These are phyloP conservation scores for Didymella pinodella DNA, from an alignment of 2,329 filamentous ascomycete genomes.

Conservation along the genomic window DNA sequence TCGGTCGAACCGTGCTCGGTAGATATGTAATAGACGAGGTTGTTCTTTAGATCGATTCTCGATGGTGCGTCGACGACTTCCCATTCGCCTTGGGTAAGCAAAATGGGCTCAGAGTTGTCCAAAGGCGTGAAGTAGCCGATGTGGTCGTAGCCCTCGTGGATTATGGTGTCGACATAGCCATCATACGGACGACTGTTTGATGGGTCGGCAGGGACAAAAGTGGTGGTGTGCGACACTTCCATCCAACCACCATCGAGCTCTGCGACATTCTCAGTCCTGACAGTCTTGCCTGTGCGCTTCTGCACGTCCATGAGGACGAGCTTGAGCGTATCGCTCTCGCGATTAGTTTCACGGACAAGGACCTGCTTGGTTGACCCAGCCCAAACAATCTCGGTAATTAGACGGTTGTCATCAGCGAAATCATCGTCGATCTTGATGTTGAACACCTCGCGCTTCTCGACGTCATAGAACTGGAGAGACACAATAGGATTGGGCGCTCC, in stretches of 20 bases:
- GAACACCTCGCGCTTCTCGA: slow-evolving; percentile 79
- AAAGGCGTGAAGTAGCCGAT: slow-evolving; percentile 91
- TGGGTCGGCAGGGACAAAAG: slow-evolving; percentile 84
- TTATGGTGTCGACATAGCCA: slow-evolving; percentile 91
- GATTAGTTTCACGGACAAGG: slow-evolving; percentile 89
- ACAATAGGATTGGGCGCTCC: slow-evolving; percentile 93
- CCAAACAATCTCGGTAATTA: slow-evolving; percentile 95
- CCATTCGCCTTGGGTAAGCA: slow-evolving; percentile 90
- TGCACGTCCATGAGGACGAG: slow-evolving; percentile 84
- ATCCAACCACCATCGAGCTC: slow-evolving; percentile 97
- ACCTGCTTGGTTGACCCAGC: slow-evolving; percentile 76
- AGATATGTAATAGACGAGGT: slow-evolving; percentile 88
- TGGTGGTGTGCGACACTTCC: slow-evolving; percentile 87
- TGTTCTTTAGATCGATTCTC: slow-evolving; percentile 82
- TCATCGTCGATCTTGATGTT: slow-evolving; percentile 77
- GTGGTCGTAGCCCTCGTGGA: slow-evolving; percentile 87
- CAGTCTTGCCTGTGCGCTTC: slow-evolving; percentile 75
- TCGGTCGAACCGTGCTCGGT: slow-evolving; percentile 89
- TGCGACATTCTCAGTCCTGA: slow-evolving; percentile 80
- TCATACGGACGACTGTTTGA: slow-evolving; percentile 77
- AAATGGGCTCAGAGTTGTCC: slow-evolving; percentile 79
- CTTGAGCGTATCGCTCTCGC: slow-evolving; percentile 89
- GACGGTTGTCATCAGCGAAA: slow-evolving; percentile 80
- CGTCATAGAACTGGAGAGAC: slow-evolving; percentile 86
- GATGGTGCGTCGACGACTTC: slow-evolving; percentile 88